phyloP scores from a whole-genome alignment of 306 rosid species.

The Medicago arabica region DNA sequence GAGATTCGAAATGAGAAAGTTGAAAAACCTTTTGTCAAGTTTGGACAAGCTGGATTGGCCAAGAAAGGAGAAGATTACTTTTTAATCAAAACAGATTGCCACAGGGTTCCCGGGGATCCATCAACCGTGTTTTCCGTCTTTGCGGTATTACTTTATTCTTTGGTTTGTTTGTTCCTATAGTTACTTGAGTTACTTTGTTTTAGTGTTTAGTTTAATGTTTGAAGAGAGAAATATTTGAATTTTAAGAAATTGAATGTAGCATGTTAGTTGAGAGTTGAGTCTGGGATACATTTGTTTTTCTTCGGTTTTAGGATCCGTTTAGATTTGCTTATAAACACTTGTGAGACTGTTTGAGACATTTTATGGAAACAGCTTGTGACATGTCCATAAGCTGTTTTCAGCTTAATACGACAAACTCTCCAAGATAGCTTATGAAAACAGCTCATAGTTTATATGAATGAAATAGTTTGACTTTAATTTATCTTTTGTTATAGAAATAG shows the following conservation, averaged over 20 bases:
- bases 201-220: slow-evolving; percentile 8
- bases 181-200: slow-evolving; percentile 3
- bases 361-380: neutral
- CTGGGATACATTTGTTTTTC: neutral
- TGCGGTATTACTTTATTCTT: slow-evolving; percentile 70
- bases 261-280: neutral
- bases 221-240: neutral
- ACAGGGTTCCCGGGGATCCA: slow-evolving; percentile 72
- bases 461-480: neutral
- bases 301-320: neutral
- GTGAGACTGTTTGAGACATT: neutral
- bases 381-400: neutral
- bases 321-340: neutral
- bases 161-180: slow-evolving; percentile 4
- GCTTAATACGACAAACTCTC: neutral
- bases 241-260: slow-evolving; percentile 28
- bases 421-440: neutral
- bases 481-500: neutral
- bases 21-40: slow-evolving; percentile 83
- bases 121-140: slow-evolving; percentile 85
- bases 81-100: slow-evolving; percentile 82
- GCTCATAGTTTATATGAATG: neutral
- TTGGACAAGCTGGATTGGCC: slow-evolving; percentile 98
- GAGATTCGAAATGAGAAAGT: slow-evolving; percentile 82
- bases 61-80: slow-evolving; percentile 98